Conservation (phyloP, 2,329 filamentous ascomycete genomes). For the Ophiostoma himal-ulmi region DNA sequence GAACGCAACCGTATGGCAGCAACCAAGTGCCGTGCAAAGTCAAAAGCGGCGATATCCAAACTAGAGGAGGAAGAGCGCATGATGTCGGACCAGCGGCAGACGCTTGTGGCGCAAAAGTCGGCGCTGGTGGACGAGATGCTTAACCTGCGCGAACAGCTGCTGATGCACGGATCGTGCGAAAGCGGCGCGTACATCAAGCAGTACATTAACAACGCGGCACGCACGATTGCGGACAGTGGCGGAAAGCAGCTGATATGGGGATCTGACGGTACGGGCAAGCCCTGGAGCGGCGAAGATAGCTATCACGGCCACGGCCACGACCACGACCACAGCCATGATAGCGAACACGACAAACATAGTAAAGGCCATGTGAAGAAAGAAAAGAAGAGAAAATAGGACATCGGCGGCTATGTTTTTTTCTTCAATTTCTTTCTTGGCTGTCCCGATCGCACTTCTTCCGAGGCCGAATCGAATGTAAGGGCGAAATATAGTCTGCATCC, state of each 20-base stretch:
- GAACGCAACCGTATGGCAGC: slow-evolving; percentile 32
- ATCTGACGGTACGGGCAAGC: slow-evolving; percentile 19
- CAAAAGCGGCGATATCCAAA: slow-evolving; percentile 28
- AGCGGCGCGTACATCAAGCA: slow-evolving; percentile 29
- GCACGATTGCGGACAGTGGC: slow-evolving; percentile 22
- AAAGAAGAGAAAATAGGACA: not conserved
- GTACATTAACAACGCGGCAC: slow-evolving; percentile 30
- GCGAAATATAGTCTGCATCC: not conserved
- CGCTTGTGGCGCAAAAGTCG: slow-evolving; percentile 26
- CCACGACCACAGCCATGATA: not conserved
- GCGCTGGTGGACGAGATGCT: slow-evolving; percentile 31
- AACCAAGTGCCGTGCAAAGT: slow-evolving; percentile 32
- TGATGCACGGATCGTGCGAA: slow-evolving; percentile 30
- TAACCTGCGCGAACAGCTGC: slow-evolving; percentile 31
- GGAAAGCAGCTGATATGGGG: slow-evolving; percentile 24
- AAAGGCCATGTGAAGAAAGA: slow-evolving; percentile 2
- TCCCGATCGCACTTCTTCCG: not conserved
- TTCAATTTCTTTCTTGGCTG: not conserved
- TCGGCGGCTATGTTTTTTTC: no score
- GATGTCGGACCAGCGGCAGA: slow-evolving; percentile 23
- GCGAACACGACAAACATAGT: not conserved
- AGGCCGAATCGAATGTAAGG: not conserved
- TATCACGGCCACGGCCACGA: not conserved
- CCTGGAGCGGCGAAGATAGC: not conserved
- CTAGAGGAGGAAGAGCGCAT: slow-evolving; percentile 29